A percentile compares a stretch with the other conserved stretches of the same genome.
These are phyloP conservation scores for Ceriops decandra DNA, from an alignment of 345 rosid species.

Conservation along the genomic window DNA sequence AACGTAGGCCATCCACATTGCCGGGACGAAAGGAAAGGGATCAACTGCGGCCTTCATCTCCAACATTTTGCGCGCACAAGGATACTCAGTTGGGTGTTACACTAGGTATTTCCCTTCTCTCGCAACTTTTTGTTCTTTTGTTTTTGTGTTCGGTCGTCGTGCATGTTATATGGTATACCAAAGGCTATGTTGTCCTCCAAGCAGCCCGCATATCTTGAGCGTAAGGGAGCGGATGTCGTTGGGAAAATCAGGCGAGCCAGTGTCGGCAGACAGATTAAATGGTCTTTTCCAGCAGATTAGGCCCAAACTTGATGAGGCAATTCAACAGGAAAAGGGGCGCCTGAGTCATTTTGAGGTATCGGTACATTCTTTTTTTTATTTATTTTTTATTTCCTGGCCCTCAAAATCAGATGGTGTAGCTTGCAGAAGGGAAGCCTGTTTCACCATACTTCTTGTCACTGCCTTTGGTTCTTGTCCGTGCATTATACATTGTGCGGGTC, in stretches of 20 bases:
- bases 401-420: no score
- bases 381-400: no score
- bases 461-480: not conserved
- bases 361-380: no score
- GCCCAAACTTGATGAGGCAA: slow-evolving; percentile 52
- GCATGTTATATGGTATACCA: not conserved
- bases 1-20: slow-evolving; percentile 68
- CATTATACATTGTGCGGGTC: not conserved
- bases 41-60: slow-evolving; percentile 85
- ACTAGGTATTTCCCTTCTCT: slow-evolving; percentile 48
- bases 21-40: slow-evolving; percentile 97
- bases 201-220: slow-evolving; percentile 76
- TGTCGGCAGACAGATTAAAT: slow-evolving; percentile 53
- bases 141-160: not conserved
- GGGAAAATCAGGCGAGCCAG: slow-evolving; percentile 54
- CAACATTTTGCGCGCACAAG: slow-evolving; percentile 66
- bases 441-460: no score
- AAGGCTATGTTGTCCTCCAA: slow-evolving; percentile 16
- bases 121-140: not conserved
- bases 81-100: slow-evolving; percentile 76
- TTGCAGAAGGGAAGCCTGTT: not conserved
- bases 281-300: slow-evolving; percentile 51
- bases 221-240: slow-evolving; percentile 74
- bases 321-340: slow-evolving; percentile 51
- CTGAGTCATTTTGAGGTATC: slow-evolving; percentile 94